Base-by-base conservation (phyloP, 129 eudicot species). In the Saussurea involucrata region DNA sequence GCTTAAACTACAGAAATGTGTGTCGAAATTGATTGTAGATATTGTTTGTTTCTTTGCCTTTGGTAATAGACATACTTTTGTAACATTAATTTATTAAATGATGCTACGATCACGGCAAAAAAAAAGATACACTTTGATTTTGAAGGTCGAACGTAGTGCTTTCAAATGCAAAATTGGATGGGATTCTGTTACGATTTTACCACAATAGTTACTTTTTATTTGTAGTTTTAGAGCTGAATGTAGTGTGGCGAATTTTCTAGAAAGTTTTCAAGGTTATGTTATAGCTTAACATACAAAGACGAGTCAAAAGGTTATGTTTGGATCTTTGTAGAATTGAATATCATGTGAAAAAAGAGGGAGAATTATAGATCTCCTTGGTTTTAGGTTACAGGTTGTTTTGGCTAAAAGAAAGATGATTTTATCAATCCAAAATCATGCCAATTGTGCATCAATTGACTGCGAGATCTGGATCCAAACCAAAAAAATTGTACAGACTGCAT, bases 1-100 rank as follows among this genome's bases (percentile, higher is more conserved):
- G 74, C 74, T 69, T 40, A 33, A 5, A 69, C 24, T 24, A 24
- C 60, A 42, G 17, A 40, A 70, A 17, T 44, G 18, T 40, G 29
- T 40, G 34, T 70, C 33, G 36, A 70, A 70, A 70, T 70, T 70
- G 74, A 37, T 13, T 5, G 36, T 24, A 11, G 74, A 69, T 37
- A 21, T 12, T 70, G 22, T 24, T 75, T 53, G n/a, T 33, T 72
- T 36, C 28, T 55, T 32, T 73, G 44, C 15, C 13, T 68, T 69
- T 53, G 3, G 9, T 34, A 68, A 21, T 75, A 7, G 63, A 40
- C 37, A 33, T 34, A 60, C 60, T 15, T 78, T 6, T 18, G 25
- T 53, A n/a, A 53, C 61, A 17, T n/a, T 53, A 53, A 9, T 53
- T 53, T 53, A 6, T 53, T 17, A 53, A 53, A 53, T 53, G 22